Percentiles rank a stretch among this genome's conserved stretches.
Evolutionary conservation across 345 rosid genomes (phyloP).

Genomic region (Gossypium australe): DNA sequence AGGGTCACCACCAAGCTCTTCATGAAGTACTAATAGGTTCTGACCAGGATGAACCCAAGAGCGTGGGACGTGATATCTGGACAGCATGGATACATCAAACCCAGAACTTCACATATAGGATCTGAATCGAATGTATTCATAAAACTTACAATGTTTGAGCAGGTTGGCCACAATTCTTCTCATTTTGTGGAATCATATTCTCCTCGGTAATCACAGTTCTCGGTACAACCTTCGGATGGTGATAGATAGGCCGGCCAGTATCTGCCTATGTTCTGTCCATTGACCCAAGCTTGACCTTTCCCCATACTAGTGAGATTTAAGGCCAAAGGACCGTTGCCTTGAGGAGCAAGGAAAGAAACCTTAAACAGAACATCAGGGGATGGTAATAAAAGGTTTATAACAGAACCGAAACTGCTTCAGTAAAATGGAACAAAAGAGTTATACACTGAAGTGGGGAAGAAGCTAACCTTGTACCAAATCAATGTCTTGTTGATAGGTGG

Average conservation of each 20-base stretch:
- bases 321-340: constrained; percentile 47
- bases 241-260: constrained; percentile 59
- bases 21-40: constrained; percentile 52
- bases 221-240: constrained; percentile 37
- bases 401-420: neutral
- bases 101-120: neutral
- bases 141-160: constrained; percentile 51
- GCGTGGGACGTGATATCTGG: constrained; percentile 55
- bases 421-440: neutral
- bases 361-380: constrained; percentile 8
- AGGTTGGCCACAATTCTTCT: constrained; percentile 51
- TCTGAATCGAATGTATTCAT: neutral
- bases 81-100: neutral
- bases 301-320: constrained; percentile 60
- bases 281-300: constrained; percentile 69
- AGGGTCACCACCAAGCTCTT: constrained; percentile 66
- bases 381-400: neutral
- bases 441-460: neutral
- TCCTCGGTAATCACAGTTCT: constrained; percentile 55
- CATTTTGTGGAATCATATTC: constrained; percentile 41
- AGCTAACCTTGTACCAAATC: constrained; percentile 62
- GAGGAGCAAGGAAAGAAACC: constrained; percentile 37
- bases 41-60: constrained; percentile 47
- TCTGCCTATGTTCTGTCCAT: constrained; percentile 51
- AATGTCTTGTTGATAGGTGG: constrained; percentile 42